phyloP scores from a whole-genome alignment of 805 yeast genomes.

The Naumovozyma baii region DNA sequence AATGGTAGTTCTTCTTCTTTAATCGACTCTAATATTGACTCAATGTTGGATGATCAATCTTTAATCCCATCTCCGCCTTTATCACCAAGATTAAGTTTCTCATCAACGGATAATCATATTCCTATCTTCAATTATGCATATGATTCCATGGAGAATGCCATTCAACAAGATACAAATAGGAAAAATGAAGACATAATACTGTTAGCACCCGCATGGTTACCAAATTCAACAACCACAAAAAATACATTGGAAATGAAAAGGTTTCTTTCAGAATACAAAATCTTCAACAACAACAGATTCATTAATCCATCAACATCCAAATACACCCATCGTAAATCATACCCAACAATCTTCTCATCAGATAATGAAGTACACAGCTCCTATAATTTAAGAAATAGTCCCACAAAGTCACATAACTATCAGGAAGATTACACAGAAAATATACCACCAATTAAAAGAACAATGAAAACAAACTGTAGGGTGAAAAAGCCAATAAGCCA shows the following conservation, averaged over 20 bases:
- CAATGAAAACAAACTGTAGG: not conserved
- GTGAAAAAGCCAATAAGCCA: not conserved
- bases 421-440: not conserved
- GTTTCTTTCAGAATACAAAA: conserved; percentile 19
- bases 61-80: conserved; percentile 28
- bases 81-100: conserved; percentile 18
- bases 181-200: not conserved
- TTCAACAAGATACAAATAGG: not conserved
- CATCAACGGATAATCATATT: not conserved
- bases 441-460: not conserved
- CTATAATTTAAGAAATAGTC: not conserved
- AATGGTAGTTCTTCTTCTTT: not conserved
- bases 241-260: conserved; percentile 12
- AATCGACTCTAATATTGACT: conserved; percentile 9
- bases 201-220: conserved; percentile 15
- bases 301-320: not conserved
- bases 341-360: not conserved
- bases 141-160: conserved; percentile 1
- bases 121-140: not conserved
- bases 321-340: not conserved
- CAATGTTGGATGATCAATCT: conserved; percentile 17
- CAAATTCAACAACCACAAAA: conserved; percentile 10
- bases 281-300: conserved; percentile 7
- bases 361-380: not conserved
- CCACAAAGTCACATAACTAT: not conserved